Base-by-base conservation (phyloP, 768 basidiomycete genomes). In the Pisolithus orientalis region DNA sequence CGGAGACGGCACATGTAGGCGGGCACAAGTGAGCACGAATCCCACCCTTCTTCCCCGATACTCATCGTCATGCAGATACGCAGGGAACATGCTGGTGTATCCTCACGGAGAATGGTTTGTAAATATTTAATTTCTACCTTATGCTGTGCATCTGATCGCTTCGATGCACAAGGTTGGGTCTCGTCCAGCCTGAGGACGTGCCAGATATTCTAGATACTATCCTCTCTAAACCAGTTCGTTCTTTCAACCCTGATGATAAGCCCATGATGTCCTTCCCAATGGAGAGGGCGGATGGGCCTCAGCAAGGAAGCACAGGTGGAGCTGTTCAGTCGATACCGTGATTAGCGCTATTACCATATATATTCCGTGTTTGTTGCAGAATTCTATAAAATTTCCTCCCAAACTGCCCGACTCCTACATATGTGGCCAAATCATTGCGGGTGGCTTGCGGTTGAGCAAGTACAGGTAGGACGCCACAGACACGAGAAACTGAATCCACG, bases 1-100 rank as follows among this genome's bases (percentile, higher is more conserved):
- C 80, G 3, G 82, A 89, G 56, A 78, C 85, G 6, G 85, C 78
- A 2, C 90, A 94, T 65, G 82, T 94, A 47, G 90, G 91, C 1
- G 89, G 89, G 25, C 90, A 94, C 68, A 76, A 87, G 90, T 88
- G 61, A 63, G 83, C 75, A 7, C 21, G 49, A 27, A 25, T 42
- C 32, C 25, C 42, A 47, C 5, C 17, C 43, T 24, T 42, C 10
- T 45, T 17, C 54, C 25, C 32, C 11, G 24, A 24, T 27, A 51
- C 49, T 32, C 17, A 34, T 53, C 50, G n/a, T 32, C 16, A 29
- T 39, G 13, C 39, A 86, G 85, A 61, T 79, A 80, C 58, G 87
- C 87, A 3, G 85, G 83, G 1, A 89, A 88, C 64, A 46, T 86
- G 10, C 63, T 89, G 10, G 70, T 86, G 0, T 87, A 79, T 59